Evolutionary conservation across 306 rosid genomes (phyloP).

Genomic region (Luffa acutangula): DNA sequence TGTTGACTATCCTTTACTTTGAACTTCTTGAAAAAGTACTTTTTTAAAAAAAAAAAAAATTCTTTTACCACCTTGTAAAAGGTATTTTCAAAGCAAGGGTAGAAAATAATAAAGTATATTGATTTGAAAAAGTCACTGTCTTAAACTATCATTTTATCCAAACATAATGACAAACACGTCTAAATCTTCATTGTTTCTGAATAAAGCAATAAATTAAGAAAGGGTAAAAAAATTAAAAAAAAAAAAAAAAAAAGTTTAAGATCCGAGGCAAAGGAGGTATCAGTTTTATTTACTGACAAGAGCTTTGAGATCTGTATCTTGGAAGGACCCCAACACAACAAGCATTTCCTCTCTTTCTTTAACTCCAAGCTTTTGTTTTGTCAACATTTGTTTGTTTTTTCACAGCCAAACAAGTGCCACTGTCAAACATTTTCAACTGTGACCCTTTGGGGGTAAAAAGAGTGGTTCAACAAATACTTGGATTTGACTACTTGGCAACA

Average conservation of each 20-base stretch:
- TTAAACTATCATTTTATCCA: background rate
- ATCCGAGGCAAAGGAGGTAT: background rate
- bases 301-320: slow-evolving; percentile 3
- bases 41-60: too few species aligned
- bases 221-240: background rate
- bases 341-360: background rate
- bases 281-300: background rate
- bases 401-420: background rate
- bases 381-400: background rate
- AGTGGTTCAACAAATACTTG: background rate
- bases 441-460: slow-evolving; percentile 1
- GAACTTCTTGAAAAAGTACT: background rate
- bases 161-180: background rate
- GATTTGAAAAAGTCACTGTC: background rate
- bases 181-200: background rate
- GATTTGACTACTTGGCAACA: background rate
- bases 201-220: background rate
- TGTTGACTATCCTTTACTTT: background rate
- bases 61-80: background rate
- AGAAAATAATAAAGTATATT: background rate
- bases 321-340: slow-evolving; percentile 9
- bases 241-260: background rate
- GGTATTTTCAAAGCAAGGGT: background rate
- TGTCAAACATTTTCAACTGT: background rate
- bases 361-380: background rate